Evolutionary conservation across 2,329 filamentous ascomycete species (phyloP).

Genomic region (Scedosporium apiospermum): DNA sequence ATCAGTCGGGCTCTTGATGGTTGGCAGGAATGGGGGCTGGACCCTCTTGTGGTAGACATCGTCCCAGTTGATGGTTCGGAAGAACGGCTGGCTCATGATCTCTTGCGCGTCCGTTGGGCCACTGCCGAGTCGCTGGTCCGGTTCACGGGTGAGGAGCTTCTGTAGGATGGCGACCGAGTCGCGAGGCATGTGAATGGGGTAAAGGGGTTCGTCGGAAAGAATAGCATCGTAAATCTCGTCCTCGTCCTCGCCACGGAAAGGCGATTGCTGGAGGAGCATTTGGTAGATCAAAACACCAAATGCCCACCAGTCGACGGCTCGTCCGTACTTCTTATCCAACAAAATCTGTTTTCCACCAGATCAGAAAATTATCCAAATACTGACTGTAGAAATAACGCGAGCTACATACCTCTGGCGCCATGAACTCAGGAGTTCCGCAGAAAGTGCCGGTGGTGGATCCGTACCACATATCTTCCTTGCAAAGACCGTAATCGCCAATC

Average conservation of each 20-base stretch:
- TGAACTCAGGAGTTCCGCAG: slow-evolving; percentile 98
- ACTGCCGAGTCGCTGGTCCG: slow-evolving; percentile 83
- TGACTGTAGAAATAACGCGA: neutral
- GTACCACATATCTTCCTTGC: slow-evolving; percentile 99
- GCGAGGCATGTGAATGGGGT: slow-evolving; percentile 96
- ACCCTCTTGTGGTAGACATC: slow-evolving; percentile 96
- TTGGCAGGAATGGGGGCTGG: slow-evolving; percentile 78
- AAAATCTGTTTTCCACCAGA: slow-evolving; percentile 55
- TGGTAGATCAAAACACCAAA: slow-evolving; percentile 99
- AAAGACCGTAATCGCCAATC: slow-evolving; percentile 96
- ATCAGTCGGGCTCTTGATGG: slow-evolving; percentile 85
- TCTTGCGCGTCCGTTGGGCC: slow-evolving; percentile 96
- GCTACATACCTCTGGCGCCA: slow-evolving; percentile 76
- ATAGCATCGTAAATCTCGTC: slow-evolving; percentile 99
- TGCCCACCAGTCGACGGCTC: slow-evolving; percentile 98
- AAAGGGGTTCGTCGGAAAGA: slow-evolving; percentile 90
- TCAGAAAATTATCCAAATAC: slow-evolving; percentile 18
- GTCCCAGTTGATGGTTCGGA: slow-evolving; percentile 96
- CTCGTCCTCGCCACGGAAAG: slow-evolving; percentile 97
- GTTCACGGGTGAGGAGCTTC: slow-evolving; percentile 91
- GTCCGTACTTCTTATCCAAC: slow-evolving; percentile 95
- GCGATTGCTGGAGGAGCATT: slow-evolving; percentile 97
- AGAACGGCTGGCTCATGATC: slow-evolving; percentile 98
- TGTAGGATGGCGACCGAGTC: slow-evolving; percentile 97
- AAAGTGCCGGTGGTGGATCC: slow-evolving; percentile 95